Evolutionary conservation across 2,329 filamentous ascomycete species (phyloP), one percentile per base, ranked within the genome.

Genomic region (Rhinocladiella mackenziei): DNA sequence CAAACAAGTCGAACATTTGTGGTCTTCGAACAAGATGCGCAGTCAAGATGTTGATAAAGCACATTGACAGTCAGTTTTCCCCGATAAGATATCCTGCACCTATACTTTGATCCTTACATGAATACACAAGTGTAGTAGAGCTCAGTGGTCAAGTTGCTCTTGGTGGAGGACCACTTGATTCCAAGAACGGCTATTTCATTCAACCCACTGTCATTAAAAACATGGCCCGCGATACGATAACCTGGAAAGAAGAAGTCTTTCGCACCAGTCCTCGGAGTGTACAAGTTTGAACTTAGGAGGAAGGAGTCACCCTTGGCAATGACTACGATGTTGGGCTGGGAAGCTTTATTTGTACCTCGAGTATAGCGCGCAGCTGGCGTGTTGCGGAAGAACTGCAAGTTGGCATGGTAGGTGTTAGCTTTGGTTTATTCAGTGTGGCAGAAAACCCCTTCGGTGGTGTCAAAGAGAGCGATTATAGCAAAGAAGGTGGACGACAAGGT

Each of bases 351-450:
- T 83, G 77, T 67, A 74, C 68, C 33, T 55, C 43, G 50, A 58
- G 25, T 53, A 64, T 31, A 56, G 77, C 3, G 67, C 69, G 34
- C 77, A 84, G 57, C 50, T 84, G 9, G 71, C 76, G 58, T 68
- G 82, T 86, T 0, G 77, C 80, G 0, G 81, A 86, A 66, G 73
- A 74, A 9, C 69, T 94, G 23, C 84, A 94, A 62, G 84, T 89
- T 1, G 87, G 87, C 39, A 94, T 94, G 87, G 79, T 94, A 3
- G 40, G 40, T 44, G 51, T 75, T 30, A 75, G 75, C 53, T 74
- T 71, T 1, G 85, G 86, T 1, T 50, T 76, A 39, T 74, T 76
- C 32, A 74, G 71, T 56, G 74, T 75, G 57, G 62, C 66, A 10
- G 72, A 71, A 2, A 57, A 66, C 37, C 68, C 68, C 2, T 54